phyloP scores from a whole-genome alignment of 306 rosid genomes.

The Corylus americana region DNA sequence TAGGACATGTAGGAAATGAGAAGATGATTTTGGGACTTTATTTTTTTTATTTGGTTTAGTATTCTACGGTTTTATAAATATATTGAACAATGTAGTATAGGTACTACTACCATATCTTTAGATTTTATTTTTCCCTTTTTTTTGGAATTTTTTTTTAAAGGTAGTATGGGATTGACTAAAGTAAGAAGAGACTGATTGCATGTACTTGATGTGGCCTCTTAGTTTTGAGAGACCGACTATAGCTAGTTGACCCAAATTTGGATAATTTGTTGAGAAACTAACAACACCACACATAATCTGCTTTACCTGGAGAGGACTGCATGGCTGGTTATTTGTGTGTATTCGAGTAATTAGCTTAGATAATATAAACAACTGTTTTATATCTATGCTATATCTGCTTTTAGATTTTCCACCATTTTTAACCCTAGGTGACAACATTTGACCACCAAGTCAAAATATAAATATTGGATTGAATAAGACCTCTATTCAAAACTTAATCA shows the following conservation, averaged over 20 bases:
- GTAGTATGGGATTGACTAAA: no score
- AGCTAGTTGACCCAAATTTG: background rate
- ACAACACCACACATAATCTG: background rate
- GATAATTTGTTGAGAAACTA: background rate
- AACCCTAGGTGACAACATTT: background rate
- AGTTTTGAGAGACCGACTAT: background rate
- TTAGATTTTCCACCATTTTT: background rate
- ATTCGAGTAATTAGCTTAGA: no score
- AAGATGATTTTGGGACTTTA: background rate
- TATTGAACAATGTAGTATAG: no score
- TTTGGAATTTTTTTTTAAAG: no score
- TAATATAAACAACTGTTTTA: no score
- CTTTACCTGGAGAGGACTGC: background rate
- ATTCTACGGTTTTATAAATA: no score
- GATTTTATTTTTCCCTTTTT: background rate
- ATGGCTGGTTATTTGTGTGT: background rate
- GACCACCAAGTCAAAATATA: background rate
- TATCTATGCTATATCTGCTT: background rate
- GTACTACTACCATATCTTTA: background rate
- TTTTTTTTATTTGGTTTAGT: background rate
- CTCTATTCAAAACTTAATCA: background rate
- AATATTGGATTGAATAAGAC: background rate
- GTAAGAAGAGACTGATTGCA: no score
- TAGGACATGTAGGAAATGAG: background rate
- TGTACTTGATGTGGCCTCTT: no score